Evolutionary conservation across 2,329 filamentous ascomycete species (phyloP).

Genomic region (Exophiala alcalophila): DNA sequence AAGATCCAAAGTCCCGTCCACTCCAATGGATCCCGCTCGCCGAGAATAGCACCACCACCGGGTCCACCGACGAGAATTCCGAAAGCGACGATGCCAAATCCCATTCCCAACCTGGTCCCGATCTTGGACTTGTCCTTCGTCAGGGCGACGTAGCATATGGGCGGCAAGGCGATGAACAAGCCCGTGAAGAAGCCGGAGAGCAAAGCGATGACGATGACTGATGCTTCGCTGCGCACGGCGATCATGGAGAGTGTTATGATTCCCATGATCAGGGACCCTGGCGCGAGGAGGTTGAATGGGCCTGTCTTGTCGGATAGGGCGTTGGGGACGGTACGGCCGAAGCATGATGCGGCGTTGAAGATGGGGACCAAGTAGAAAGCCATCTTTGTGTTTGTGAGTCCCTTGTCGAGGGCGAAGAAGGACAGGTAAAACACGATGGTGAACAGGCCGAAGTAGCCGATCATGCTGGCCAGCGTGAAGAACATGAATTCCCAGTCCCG

Average conservation of each 20-base stretch:
- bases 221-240: slow-evolving; percentile 37
- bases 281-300: slow-evolving; percentile 53
- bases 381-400: slow-evolving; percentile 52
- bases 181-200: slow-evolving; percentile 53
- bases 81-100: slow-evolving; percentile 14
- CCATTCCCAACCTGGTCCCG: slow-evolving; percentile 54
- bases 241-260: slow-evolving; percentile 46
- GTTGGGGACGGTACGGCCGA: slow-evolving; percentile 58
- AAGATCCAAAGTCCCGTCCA: slow-evolving; percentile 22
- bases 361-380: slow-evolving; percentile 67
- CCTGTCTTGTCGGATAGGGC: slow-evolving; percentile 58
- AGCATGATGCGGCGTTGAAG: slow-evolving; percentile 55
- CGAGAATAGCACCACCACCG: slow-evolving; percentile 13
- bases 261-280: slow-evolving; percentile 42
- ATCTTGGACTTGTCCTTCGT: slow-evolving; percentile 51
- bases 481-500: slow-evolving; percentile 47
- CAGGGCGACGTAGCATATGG: slow-evolving; percentile 40
- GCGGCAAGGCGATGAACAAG: slow-evolving; percentile 49
- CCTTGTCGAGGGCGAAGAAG: slow-evolving; percentile 54
- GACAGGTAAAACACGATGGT: slow-evolving; percentile 60
- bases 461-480: slow-evolving; percentile 49
- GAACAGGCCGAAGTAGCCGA: slow-evolving; percentile 54
- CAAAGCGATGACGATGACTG: slow-evolving; percentile 41
- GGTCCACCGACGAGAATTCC: slow-evolving; percentile 18
- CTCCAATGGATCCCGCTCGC: slow-evolving; percentile 4